Evolutionary conservation across 179 eudicot genomes (phyloP), one percentile per base, ranked within the genome.

Genomic region (Vitellaria paradoxa): DNA sequence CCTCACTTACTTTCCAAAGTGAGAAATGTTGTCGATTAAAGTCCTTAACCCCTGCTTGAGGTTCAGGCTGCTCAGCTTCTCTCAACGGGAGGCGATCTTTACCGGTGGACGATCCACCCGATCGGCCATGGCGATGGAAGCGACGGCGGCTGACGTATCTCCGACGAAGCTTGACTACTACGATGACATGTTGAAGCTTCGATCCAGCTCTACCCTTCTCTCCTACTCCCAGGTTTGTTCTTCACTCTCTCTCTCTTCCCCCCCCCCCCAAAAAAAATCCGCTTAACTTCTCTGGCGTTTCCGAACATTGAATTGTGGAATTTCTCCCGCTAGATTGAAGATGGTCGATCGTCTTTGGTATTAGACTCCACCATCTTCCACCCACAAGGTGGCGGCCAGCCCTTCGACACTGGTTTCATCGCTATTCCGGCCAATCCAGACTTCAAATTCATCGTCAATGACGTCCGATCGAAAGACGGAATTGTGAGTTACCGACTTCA

Each of bases 371-470:
- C 98, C 4, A 86, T 92, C 63, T 93, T 93, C 85, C 89, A 93
- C 65, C 98, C 97, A 13, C 98, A 93, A 85, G 98, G 98, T 26
- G 98, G 98, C 15, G 98, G 98, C 37, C 98, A 93, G 70, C 95
- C 98, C 59, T 84, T 87, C 7, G 98, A 93, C 79, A 82, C 80
- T 60, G 98, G 98, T 53, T 85, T 82, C 75, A 88, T 93, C 61
- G 68, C 85, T 47, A 57, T 61, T 70, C 26, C 73, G 1, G 72
- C 80, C n/a, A 78, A 82, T 84, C 76, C 83, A 17, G 62, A 73
- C 47, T 77, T 86, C 79, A 88, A 85, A 61, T 93, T 93, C 74
- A 21, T 83, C 17, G 98, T 93, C 67, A 76, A 89, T 50, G 98
- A 91, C 79, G 97, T 86, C 77, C 92, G 98, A 72, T 85, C 88